Percentiles rank a stretch among this genome's conserved stretches.
phyloP scores from a whole-genome alignment of 306 rosid species.

The Aeschynomene evenia region DNA sequence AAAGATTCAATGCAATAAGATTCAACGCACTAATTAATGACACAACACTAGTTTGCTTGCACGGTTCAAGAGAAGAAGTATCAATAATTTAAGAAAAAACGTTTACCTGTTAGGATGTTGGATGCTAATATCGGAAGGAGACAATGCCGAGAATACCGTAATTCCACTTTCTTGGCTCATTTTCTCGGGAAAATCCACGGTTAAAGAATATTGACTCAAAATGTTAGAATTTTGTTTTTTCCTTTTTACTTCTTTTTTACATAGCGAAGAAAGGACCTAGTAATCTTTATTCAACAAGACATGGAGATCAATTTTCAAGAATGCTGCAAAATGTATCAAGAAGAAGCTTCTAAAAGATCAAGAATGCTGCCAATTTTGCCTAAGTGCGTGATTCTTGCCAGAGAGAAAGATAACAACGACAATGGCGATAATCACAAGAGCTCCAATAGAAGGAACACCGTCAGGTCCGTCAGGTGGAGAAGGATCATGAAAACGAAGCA shows the following conservation, averaged over 20 bases:
- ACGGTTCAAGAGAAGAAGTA: not conserved
- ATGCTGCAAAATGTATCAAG: not conserved
- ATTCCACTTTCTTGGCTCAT: slow-evolving; percentile 28
- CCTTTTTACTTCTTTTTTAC: not conserved
- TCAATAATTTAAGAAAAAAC: not conserved
- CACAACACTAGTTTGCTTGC: not conserved
- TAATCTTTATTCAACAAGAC: not conserved
- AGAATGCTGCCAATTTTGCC: not conserved
- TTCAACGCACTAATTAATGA: too few relatives aligned
- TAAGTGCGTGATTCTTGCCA: not conserved
- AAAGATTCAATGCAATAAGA: not conserved
- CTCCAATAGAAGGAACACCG: not conserved
- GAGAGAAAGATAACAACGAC: not conserved
- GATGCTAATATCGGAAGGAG: not conserved
- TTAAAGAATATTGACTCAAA: slow-evolving; percentile 21
- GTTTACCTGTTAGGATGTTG: slow-evolving; percentile 41
- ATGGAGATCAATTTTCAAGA: not conserved
- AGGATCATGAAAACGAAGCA: not conserved
- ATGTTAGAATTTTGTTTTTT: not conserved
- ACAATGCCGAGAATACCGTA: not conserved
- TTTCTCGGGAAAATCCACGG: slow-evolving; percentile 31
- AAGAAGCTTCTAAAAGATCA: slow-evolving; percentile 20
- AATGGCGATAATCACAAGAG: not conserved
- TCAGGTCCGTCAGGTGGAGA: not conserved
- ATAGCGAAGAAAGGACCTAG: slow-evolving; percentile 8